Percentiles rank a stretch among this genome's conserved stretches.
These are phyloP conservation scores for Colletotrichum trifolii DNA, from an alignment of 2,329 filamentous ascomycete species.

Conservation along the genomic window DNA sequence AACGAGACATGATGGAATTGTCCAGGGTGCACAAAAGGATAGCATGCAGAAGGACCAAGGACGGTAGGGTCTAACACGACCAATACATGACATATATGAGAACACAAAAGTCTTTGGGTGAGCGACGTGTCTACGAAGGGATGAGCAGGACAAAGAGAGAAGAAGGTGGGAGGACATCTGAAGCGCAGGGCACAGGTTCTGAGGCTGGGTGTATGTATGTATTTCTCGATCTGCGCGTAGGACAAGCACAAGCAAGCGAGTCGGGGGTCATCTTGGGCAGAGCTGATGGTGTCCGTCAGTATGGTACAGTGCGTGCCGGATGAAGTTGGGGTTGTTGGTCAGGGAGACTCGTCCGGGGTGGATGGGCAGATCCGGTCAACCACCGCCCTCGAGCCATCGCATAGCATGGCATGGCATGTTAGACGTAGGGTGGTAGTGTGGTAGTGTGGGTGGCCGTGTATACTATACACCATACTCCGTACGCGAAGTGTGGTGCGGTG, in stretches of 20 bases:
- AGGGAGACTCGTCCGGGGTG: conserved; percentile 10
- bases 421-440: conserved; percentile 6
- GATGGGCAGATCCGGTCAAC: conserved; percentile 14
- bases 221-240: conserved; percentile 21
- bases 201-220: conserved; percentile 32
- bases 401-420: background rate
- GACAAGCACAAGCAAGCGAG: conserved; percentile 36
- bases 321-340: conserved; percentile 22
- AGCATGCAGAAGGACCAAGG: conserved; percentile 38
- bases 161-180: conserved; percentile 22
- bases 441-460: background rate
- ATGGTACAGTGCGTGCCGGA: conserved; percentile 25
- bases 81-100: conserved; percentile 42
- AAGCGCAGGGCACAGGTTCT: conserved; percentile 14
- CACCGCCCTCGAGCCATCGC: background rate
- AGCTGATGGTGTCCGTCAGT: conserved; percentile 22
- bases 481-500: conserved; percentile 21
- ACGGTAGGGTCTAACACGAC: conserved; percentile 17
- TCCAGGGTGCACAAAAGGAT: conserved; percentile 12
- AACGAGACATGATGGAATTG: conserved; percentile 49
- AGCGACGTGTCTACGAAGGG: conserved; percentile 20
- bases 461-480: background rate
- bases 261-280: conserved; percentile 23
- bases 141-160: conserved; percentile 17
- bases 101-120: conserved; percentile 24